Base-by-base conservation (phyloP, 2,329 filamentous ascomycete genomes). In the Chaetothyriales sp. region DNA sequence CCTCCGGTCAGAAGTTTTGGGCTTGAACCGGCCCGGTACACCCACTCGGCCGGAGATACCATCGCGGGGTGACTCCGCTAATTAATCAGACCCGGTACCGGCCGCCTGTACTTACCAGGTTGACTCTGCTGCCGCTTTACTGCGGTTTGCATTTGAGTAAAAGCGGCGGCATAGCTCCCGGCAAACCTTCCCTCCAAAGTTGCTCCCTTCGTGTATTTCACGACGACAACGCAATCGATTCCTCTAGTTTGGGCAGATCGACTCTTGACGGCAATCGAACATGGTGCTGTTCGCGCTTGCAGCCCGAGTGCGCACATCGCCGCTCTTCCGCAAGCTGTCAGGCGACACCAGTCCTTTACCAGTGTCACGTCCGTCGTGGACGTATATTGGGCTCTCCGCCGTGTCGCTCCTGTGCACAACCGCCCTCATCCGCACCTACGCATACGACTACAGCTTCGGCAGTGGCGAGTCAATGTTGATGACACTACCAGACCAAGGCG, bases 401-500 rank as follows among this genome's bases (percentile, higher is more conserved):
- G 8, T 45, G 8, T 45, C 43, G 43, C 25, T 26, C 10, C n/a
- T 45, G 43, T 26, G 43, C 43, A 45, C 12, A n/a, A 22, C 43
- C 5, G 32, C 32, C 10, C 32, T 39, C 10, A 15, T 39, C 12
- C 32, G 32, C 32, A 39, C 32, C 12, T 39, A 39, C 12, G 32
- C 32, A 15, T 39, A 15, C 10, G 32, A 39, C 32, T 39, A 39
- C 32, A 39, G 32, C 32, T 39, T 39, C 32, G 32, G 32, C 10
- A 39, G 32, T 15, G 90, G 90, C 1, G 80, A 87, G 2, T 90
- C 84, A 18, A 96, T 96, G 92, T 76, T 92, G 48, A 90, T 90
- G 6, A 95, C 87, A 0, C 80, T 95, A 54, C 72, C 75, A 20
- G 72, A 80, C 1, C 66, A 72, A 7, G 81, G 81, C 51, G 80